These are phyloP conservation scores for Arabidopsis lyrata DNA, from an alignment of 441 rosid species.

Conservation along the genomic window DNA sequence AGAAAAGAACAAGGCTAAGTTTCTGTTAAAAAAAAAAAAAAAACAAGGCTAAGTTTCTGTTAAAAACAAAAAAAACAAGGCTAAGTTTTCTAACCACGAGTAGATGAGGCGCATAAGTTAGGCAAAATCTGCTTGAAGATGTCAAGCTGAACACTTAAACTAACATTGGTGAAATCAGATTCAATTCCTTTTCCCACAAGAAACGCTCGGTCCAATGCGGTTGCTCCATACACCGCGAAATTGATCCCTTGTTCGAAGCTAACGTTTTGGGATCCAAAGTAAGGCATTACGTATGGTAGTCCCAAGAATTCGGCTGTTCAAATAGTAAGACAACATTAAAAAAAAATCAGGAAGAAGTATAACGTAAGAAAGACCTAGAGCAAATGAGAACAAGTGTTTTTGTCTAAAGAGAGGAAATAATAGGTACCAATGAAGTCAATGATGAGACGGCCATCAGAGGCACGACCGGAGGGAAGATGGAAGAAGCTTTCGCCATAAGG, in stretches of 20 bases:
- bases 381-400: neutral
- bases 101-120: slow-evolving; percentile 42
- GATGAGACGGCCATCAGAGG: slow-evolving; percentile 62
- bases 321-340: neutral
- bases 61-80: neutral
- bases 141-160: slow-evolving; percentile 49
- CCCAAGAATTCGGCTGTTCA: slow-evolving; percentile 53
- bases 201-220: slow-evolving; percentile 50
- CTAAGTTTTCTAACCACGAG: slow-evolving; percentile 29
- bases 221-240: slow-evolving; percentile 62
- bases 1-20: too few species aligned
- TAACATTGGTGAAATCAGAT: slow-evolving; percentile 37
- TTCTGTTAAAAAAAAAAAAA: too few species aligned
- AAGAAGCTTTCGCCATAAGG: slow-evolving; percentile 61
- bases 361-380: slow-evolving; percentile 19
- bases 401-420: neutral
- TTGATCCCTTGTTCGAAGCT: slow-evolving; percentile 49
- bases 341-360: neutral
- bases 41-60: slow-evolving; percentile 16
- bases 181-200: slow-evolving; percentile 44
- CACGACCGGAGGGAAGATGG: slow-evolving; percentile 48
- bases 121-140: slow-evolving; percentile 48
- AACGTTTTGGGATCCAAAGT: slow-evolving; percentile 33
- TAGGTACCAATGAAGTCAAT: slow-evolving; percentile 59
- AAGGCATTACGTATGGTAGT: slow-evolving; percentile 52